These are phyloP conservation scores for Penicillium desertorum DNA, from an alignment of 495 filamentous ascomycete genomes.

Conservation along the genomic window DNA sequence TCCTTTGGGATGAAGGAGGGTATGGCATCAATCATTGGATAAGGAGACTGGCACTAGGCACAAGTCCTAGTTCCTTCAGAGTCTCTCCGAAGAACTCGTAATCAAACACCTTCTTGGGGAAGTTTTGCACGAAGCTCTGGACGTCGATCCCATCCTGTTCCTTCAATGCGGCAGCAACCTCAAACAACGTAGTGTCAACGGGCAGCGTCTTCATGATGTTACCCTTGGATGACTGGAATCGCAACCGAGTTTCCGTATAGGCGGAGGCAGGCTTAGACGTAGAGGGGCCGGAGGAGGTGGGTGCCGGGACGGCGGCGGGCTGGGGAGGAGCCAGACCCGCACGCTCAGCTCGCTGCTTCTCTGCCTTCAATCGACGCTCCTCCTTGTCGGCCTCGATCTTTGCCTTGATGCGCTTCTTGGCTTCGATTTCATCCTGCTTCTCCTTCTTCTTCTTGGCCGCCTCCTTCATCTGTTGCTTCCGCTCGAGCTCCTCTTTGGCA, in stretches of 20 bases:
- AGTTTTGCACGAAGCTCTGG: slow-evolving; percentile 76
- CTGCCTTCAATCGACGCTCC: slow-evolving; percentile 76
- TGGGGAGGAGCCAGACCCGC: slow-evolving; percentile 63
- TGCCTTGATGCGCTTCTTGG: slow-evolving; percentile 82
- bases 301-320: slow-evolving; percentile 36
- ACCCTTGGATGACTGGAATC: slow-evolving; percentile 72
- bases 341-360: slow-evolving; percentile 78
- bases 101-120: slow-evolving; percentile 81
- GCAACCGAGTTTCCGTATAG: slow-evolving; percentile 77
- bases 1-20: neutral
- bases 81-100: slow-evolving; percentile 82
- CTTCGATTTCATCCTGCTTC: slow-evolving; percentile 82
- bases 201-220: slow-evolving; percentile 80
- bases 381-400: slow-evolving; percentile 91
- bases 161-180: slow-evolving; percentile 76
- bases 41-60: slow-evolving; percentile 84
- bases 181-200: slow-evolving; percentile 86
- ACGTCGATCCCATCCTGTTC: slow-evolving; percentile 64
- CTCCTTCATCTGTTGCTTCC: slow-evolving; percentile 88
- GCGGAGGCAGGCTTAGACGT: slow-evolving; percentile 58
- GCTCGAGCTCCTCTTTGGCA: slow-evolving; percentile 76
- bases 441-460: slow-evolving; percentile 80
- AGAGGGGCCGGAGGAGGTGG: slow-evolving; percentile 42
- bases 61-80: slow-evolving; percentile 85
- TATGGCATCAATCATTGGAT: slow-evolving; percentile 48